phyloP scores from a whole-genome alignment of 208 protist species.

The Tritrichomonas musculus region DNA sequence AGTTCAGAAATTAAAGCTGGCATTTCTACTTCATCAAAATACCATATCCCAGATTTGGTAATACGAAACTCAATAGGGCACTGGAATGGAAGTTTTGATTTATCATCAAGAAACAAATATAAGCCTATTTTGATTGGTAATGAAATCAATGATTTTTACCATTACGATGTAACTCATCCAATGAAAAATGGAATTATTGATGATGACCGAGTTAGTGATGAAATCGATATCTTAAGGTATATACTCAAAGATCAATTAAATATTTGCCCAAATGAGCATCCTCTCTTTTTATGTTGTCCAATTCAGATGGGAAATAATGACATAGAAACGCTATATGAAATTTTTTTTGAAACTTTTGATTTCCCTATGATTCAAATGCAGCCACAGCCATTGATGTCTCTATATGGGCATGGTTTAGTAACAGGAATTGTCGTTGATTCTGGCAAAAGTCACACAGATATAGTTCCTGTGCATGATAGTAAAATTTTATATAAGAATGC shows the following conservation, averaged over 20 bases:
- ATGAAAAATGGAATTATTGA: conserved; percentile 74
- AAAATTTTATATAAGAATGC: conserved; percentile 52
- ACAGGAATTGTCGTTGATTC: conserved; percentile 79
- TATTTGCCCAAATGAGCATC: conserved; percentile 77
- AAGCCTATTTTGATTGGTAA: too few relatives aligned
- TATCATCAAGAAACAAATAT: not conserved
- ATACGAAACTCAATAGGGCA: not conserved
- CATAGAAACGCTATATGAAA: too few relatives aligned
- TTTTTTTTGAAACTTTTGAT: conserved; percentile 73
- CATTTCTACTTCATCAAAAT: not conserved
- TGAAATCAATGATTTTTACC: not conserved
- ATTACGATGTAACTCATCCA: conserved; percentile 43
- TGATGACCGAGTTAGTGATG: conserved; percentile 92
- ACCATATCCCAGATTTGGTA: not conserved
- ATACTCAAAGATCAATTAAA: conserved; percentile 50
- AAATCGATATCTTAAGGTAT: conserved; percentile 86
- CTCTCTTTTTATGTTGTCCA: conserved; percentile 74
- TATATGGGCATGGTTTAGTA: conserved; percentile 70
- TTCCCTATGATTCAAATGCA: conserved; percentile 60
- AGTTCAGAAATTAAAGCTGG: not conserved
- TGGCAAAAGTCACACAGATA: conserved; percentile 83
- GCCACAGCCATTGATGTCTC: conserved; percentile 77
- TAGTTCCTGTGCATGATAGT: conserved; percentile 84
- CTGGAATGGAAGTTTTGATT: not conserved
- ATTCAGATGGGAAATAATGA: too few relatives aligned